A percentile compares a stretch with the other conserved stretches of the same genome.
These are phyloP conservation scores for Ascosphaera aggregata DNA, from an alignment of 2,329 filamentous ascomycete species.

Conservation along the genomic window DNA sequence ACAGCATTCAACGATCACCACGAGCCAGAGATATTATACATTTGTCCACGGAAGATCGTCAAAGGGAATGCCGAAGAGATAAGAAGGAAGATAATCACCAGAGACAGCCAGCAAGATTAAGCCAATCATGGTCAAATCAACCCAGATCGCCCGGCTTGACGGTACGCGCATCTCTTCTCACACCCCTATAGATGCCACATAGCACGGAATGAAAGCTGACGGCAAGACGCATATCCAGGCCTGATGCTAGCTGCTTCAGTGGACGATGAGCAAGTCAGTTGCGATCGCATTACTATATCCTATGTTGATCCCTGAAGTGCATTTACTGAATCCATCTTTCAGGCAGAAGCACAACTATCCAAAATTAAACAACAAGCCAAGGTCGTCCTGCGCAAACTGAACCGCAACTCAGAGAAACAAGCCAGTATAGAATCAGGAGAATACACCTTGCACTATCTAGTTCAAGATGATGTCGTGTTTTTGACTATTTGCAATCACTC, in stretches of 20 bases:
- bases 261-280: slow-evolving; percentile 55
- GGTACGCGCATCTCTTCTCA: slow-evolving; percentile 28
- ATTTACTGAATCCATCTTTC: slow-evolving; percentile 1
- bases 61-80: no score
- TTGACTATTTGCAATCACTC: slow-evolving; percentile 80
- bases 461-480: slow-evolving; percentile 66
- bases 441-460: slow-evolving; percentile 77
- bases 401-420: slow-evolving; percentile 70
- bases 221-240: slow-evolving; percentile 28
- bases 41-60: no score
- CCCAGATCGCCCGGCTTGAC: slow-evolving; percentile 82
- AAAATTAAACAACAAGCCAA: slow-evolving; percentile 85
- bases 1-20: no score
- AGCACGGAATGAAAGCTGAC: slow-evolving; percentile 2
- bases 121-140: slow-evolving; percentile 69
- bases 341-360: slow-evolving; percentile 50
- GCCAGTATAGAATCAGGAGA: slow-evolving; percentile 72
- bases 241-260: slow-evolving; percentile 87
- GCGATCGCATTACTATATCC: slow-evolving; percentile 1
- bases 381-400: slow-evolving; percentile 69
- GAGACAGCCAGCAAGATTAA: no score
- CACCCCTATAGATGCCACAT: background rate
- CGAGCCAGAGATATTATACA: no score
- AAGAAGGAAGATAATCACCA: no score
- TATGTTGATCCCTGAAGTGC: no score